Base-by-base conservation (phyloP, 2,329 filamentous ascomycete species). In the Fusarium begoniae region DNA sequence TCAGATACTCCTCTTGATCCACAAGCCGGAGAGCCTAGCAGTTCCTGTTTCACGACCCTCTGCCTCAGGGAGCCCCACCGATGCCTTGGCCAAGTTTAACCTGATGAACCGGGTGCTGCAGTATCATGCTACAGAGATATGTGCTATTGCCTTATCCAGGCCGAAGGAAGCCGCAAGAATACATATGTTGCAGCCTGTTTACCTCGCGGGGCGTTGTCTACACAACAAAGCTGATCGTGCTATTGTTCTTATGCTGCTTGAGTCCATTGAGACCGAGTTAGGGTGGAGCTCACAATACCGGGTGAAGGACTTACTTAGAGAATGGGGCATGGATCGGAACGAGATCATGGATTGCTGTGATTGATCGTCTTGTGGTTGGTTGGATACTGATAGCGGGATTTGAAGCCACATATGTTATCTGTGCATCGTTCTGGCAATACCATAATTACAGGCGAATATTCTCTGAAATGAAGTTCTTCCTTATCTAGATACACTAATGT, bases 401-500 rank as follows among this genome's bases (percentile, higher is more conserved):
- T 3, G 10, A 50, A 17, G 47, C n/a, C 3, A 9, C 10, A 4
- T 13, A 17, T n/a, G 17, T 22, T n/a, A 22, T 30, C 1, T 4
- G 2, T 48, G 8, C 3, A n/a, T 30, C 7, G 6, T 30, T 22
- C 20, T 48, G 14, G 10, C 10, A 6, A n/a, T 7, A 30, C 2
- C 20, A 48, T 12, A 22, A n/a, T 10, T 3, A 17, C 10, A 30
- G 26, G 4, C 4, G 1, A 12, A 14, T 3, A 0, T 22, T 15
- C 0, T 22, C 24, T 51, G 11, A 11, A 8, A 18, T 22, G 3
- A 6, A 11, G 11, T 35, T 18, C 7, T 8, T 50, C 13, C 6
- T 48, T 30, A 9, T 51, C 30, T n/a, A 24, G 22, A 51, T 20
- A 24, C 11, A 15, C 5, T 35, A 11, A 5, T 51, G 4, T 18